Conservation (phyloP, 2,329 filamentous ascomycete species). For the Madurella fahalii region DNA sequence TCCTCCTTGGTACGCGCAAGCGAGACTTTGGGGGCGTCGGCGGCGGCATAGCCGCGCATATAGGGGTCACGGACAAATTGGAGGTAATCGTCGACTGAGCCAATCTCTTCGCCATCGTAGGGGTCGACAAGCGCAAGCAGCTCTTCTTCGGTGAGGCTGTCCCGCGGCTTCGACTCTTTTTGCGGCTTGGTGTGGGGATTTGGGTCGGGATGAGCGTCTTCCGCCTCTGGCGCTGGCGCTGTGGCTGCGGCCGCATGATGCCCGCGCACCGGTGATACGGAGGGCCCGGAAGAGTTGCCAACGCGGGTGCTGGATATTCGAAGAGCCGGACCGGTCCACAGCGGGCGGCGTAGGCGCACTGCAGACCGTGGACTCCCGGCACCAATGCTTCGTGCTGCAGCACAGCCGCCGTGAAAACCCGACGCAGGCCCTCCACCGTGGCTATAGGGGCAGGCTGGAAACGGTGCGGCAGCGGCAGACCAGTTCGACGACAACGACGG, state of each 20-base stretch:
- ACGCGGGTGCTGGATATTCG: conserved; percentile 11
- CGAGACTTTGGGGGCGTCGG: conserved; percentile 45
- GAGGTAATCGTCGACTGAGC: conserved; percentile 50
- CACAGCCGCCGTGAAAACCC: conserved; percentile 8
- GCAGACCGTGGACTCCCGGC: neutral
- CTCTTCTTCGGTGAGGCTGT: conserved; percentile 36
- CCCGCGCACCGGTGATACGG: conserved; percentile 13
- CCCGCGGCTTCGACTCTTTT: neutral
- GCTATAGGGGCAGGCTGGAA: conserved; percentile 10
- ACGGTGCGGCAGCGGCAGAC: conserved; percentile 15
- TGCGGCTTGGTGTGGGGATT: neutral
- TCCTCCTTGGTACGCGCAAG: conserved; percentile 51
- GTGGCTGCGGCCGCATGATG: conserved; percentile 19
- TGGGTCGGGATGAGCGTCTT: neutral
- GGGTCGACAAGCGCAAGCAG: conserved; percentile 52
- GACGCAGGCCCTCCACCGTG: conserved; percentile 15
- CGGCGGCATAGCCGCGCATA: conserved; percentile 48
- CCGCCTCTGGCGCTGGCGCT: neutral
- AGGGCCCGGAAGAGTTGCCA: conserved; percentile 18
- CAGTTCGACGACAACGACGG: conserved; percentile 35
- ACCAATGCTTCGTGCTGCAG: neutral
- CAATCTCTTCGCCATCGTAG: conserved; percentile 40
- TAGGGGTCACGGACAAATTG: conserved; percentile 51
- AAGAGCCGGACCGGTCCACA: conserved; percentile 11
- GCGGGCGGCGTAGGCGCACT: neutral